Evolutionary conservation across 345 rosid genomes (phyloP), one percentile per base, ranked within the genome.

Genomic region (Mallotus nudiflorus): DNA sequence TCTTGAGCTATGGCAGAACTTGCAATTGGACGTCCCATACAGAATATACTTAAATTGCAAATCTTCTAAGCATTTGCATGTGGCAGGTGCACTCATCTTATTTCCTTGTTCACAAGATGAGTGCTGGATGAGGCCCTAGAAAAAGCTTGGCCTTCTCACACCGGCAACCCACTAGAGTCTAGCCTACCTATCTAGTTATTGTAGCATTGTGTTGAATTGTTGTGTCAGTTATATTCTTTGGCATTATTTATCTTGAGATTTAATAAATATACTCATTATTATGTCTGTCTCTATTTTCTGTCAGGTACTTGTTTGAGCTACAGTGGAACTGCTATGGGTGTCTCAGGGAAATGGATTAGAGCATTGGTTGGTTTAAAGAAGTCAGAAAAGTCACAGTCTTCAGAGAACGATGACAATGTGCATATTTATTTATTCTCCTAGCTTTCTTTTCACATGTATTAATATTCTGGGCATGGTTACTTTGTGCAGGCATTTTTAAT

Each of bases 281-380:
- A 22, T 73, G 37, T 66, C 51, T 22, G n/a, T 69, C 35, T 71
- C 53, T 50, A 55, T 73, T 67, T 27, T 67, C 66, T 57, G 11
- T 4, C 69, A 10, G 37, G 67, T 51, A 49, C 1, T 65, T 72
- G 35, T 71, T 58, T 75, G 74, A 66, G 73, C 33, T 70, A 68
- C 48, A 20, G 73, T 46, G 59, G 28, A 46, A 6, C 42, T 44
- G 49, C 68, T 70, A 96, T 96, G 99, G 99, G 99, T 75, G 93
- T 88, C 70, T 85, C 97, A 0, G 96, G 97, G 48, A 92, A 87
- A 87, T 96, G 99, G 99, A 82, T 96, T 68, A 92, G 83, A 81
- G 89, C 98, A 65, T 80, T 92, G 80, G 87, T 96, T 77, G 92
- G 98, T 71, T 81, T 89, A 70, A 88, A 82, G 72, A 92, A 88